phyloP scores from a whole-genome alignment of 2,329 filamentous ascomycete genomes.

The Davidsoniella eucalypti region DNA sequence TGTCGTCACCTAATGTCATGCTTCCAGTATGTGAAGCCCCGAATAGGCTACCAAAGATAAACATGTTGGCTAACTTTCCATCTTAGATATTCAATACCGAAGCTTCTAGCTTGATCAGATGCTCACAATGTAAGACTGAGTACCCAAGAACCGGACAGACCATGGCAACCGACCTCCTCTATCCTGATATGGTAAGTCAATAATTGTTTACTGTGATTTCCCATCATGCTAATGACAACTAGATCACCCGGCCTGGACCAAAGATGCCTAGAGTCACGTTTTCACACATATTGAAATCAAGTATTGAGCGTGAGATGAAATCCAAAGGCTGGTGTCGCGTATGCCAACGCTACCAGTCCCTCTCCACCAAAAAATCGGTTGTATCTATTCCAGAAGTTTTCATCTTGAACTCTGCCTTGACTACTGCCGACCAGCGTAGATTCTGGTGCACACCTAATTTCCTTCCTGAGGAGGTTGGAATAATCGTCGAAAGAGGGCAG shows the following conservation, averaged over 20 bases:
- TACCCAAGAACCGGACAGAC: slow-evolving; percentile 64
- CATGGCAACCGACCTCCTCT: slow-evolving; percentile 73
- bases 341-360: slow-evolving; percentile 79
- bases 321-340: slow-evolving; percentile 86
- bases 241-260: slow-evolving; percentile 23
- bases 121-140: slow-evolving; percentile 75
- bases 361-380: slow-evolving; percentile 71
- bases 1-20: slow-evolving; percentile 45
- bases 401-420: slow-evolving; percentile 70
- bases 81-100: slow-evolving; percentile 45
- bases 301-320: slow-evolving; percentile 75
- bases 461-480: slow-evolving; percentile 84
- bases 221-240: neutral
- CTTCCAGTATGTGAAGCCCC: slow-evolving; percentile 38
- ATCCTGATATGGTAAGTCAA: slow-evolving; percentile 32
- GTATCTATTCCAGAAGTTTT: slow-evolving; percentile 70
- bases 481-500: slow-evolving; percentile 80
- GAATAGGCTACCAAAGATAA: neutral
- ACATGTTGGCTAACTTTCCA: neutral
- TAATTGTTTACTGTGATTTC: neutral
- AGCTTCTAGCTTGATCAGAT: slow-evolving; percentile 59
- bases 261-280: slow-evolving; percentile 49
- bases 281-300: slow-evolving; percentile 80
- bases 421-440: slow-evolving; percentile 53
- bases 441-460: slow-evolving; percentile 84